Conservation (phyloP, 1,139 yeast genomes). For the Pichia kudriavzevii region DNA sequence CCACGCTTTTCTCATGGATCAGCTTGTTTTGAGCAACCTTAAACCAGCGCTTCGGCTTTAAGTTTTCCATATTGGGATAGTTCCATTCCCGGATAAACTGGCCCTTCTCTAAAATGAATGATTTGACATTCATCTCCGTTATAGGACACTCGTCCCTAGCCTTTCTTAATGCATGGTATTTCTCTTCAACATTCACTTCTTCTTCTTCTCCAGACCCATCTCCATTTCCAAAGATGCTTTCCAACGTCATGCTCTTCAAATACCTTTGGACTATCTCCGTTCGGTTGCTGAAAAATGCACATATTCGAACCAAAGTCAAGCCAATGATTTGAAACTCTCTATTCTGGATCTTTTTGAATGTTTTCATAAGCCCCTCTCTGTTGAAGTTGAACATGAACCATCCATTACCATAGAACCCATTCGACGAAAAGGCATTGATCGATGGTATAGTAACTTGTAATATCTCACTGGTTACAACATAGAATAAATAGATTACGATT, state of each 20-base stretch:
- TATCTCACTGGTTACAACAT: slow-evolving; percentile 5
- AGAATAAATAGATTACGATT: slow-evolving; percentile 5
- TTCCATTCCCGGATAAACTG: slow-evolving; percentile 6
- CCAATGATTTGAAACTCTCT: slow-evolving; percentile 2
- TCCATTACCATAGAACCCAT: slow-evolving; percentile 16
- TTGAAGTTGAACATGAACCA: neutral
- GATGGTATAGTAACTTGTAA: slow-evolving; percentile 6
- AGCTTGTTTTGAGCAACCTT: too few relatives aligned
- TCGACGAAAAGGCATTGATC: slow-evolving; percentile 4
- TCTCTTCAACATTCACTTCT: slow-evolving; percentile 1
- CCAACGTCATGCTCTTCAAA: neutral
- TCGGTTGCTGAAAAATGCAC: slow-evolving; percentile 15
- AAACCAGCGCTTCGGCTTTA: neutral
- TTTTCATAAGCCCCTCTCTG: slow-evolving; percentile 1
- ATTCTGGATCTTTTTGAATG: neutral
- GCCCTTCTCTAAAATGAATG: slow-evolving; percentile 6
- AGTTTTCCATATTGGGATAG: slow-evolving; percentile 1
- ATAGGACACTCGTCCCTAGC: slow-evolving; percentile 1
- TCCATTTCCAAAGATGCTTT: neutral
- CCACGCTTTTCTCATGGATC: too few relatives aligned
- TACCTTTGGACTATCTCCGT: neutral
- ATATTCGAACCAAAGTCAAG: slow-evolving; percentile 8
- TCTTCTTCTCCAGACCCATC: slow-evolving; percentile 1
- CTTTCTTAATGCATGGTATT: slow-evolving; percentile 1
- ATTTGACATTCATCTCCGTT: slow-evolving; percentile 5